A percentile compares a stretch with the other conserved stretches of the same genome.
phyloP scores from a whole-genome alignment of 2,329 filamentous ascomycete genomes.

The Beauveria sp. region DNA sequence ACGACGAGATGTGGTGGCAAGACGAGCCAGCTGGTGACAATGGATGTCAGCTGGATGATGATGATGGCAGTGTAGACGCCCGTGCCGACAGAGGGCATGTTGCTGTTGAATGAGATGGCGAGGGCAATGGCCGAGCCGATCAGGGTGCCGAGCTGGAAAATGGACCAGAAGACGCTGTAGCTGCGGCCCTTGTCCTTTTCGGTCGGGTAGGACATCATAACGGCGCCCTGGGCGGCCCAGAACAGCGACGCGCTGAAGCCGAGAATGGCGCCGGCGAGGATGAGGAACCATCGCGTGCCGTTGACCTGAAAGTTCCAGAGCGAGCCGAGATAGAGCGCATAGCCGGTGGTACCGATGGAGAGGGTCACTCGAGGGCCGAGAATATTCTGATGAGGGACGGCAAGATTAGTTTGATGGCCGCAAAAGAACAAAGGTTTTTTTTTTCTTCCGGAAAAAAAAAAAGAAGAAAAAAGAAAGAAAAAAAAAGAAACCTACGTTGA shows the following conservation, averaged over 20 bases:
- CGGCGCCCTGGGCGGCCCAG: constrained; percentile 68
- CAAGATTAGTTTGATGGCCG: neutral
- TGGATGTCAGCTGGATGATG: constrained; percentile 16
- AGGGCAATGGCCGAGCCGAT: constrained; percentile 51
- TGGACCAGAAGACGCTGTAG: constrained; percentile 81
- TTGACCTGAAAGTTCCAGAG: constrained; percentile 62
- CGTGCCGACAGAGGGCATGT: constrained; percentile 17
- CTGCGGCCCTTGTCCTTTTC: constrained; percentile 72
- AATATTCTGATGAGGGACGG: constrained; percentile 38
- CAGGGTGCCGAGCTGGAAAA: constrained; percentile 80
- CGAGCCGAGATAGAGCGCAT: constrained; percentile 60
- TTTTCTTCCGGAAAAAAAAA: neutral
- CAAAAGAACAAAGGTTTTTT: too few species aligned
- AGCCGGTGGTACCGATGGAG: constrained; percentile 62
- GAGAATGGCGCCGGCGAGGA: constrained; percentile 62
- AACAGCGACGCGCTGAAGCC: constrained; percentile 66
- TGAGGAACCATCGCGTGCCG: constrained; percentile 56
- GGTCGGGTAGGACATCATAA: constrained; percentile 76
- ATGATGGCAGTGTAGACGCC: constrained; percentile 21
- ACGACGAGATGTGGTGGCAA: constrained; percentile 12
- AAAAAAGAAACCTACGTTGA: constrained; percentile 34
- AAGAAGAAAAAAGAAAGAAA: neutral
- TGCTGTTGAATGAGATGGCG: constrained; percentile 16
- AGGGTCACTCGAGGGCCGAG: constrained; percentile 59
- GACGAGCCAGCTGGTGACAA: constrained; percentile 14